Base-by-base conservation (phyloP, 202 grass and related monocot species). In the Zizania palustris region DNA sequence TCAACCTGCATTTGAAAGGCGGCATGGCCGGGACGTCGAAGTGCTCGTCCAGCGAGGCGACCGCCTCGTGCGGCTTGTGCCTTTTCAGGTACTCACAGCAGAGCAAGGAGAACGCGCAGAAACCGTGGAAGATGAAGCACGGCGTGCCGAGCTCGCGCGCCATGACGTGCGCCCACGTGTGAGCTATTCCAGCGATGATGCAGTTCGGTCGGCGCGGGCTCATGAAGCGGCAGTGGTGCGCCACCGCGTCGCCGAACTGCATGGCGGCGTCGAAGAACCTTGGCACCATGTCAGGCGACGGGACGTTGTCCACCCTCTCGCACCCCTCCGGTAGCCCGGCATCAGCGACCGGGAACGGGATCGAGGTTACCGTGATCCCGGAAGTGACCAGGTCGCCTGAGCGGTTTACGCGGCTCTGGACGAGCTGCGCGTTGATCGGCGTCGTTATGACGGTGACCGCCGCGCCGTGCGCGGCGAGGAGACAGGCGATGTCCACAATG, bases 41-140 rank as follows among this genome's bases (percentile, higher is more conserved):
- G 14, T 35, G 43, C 79, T 73, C 89, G 34, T 76, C 76, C 45
- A 11, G 3, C 15, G 82, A 83, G 71, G 33, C 11, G 39, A 10
- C 78, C 21, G 60, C 53, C 42, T 85, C 70, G 67, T 92, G 85
- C 60, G 73, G 78, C 71, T 69, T 83, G 65, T 73, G 63, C 45
- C 41, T 77, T 75, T 73, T 15, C 9, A 92, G 82, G 7, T 83
- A 83, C 67, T 92, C 77, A 41, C 65, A 80, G 63, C 85, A 92
- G 54, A 75, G 78, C 14, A 80, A 49, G 0, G 79, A 75, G 61
- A 92, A 89, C 4, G 86, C 69, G 3, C 76, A 36, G 72, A 46
- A 93, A 4, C 90, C 90, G 21, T 93, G 86, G 76, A 89, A 93
- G 63, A 87, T 55, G n/a, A 84, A 85, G 71, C 86, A 89, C 0